Base-by-base conservation (phyloP, 176 grass and related monocot genomes). In the Triticum urartu region DNA sequence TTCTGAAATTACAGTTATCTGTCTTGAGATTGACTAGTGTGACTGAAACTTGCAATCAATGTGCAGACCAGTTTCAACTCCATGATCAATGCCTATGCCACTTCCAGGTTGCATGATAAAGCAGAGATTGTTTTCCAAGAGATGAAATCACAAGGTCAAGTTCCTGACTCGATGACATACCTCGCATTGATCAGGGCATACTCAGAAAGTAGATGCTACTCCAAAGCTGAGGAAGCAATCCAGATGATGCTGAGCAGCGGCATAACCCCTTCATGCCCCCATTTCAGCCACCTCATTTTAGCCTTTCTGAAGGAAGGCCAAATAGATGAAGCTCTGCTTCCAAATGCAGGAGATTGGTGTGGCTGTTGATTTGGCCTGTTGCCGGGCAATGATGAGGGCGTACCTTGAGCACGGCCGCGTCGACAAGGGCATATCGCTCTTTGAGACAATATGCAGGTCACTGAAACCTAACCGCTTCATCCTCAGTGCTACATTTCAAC, bases 61-160 rank as follows among this genome's bases (percentile, higher is more conserved):
- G 36, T 87, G 86, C 93, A 98, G 93, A 95, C 95, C 65, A 89
- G 93, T 78, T 95, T 89, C 86, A 95, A 98, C 84, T 79, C 88
- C 12, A 94, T 95, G 93, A 92, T 95, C 72, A 94, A 95, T 74
- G 93, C 83, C 34, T 98, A 91, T 11, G 91, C 91, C 50, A 88
- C 88, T 74, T 91, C 92, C 25, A 93, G 90, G 67, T 61, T 91
- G 79, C 60, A 88, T 21, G 30, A 64, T 6, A 82, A 98, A 77
- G 96, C 88, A 8, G 89, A 92, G 7, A 80, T 30, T 83, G 62
- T 88, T 58, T 91, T 98, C 36, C 36, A 92, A 61, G 93, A 90
- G 69, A 95, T 95, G 93, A 88, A 60, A 56, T 83, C 84, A 75
- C 32, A 22, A 4, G 77, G 80, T 7, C 86, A 87, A 9, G 24